Evolutionary conservation across 2,329 filamentous ascomycete genomes (phyloP).

Genomic region (Xylariaceae sp.): DNA sequence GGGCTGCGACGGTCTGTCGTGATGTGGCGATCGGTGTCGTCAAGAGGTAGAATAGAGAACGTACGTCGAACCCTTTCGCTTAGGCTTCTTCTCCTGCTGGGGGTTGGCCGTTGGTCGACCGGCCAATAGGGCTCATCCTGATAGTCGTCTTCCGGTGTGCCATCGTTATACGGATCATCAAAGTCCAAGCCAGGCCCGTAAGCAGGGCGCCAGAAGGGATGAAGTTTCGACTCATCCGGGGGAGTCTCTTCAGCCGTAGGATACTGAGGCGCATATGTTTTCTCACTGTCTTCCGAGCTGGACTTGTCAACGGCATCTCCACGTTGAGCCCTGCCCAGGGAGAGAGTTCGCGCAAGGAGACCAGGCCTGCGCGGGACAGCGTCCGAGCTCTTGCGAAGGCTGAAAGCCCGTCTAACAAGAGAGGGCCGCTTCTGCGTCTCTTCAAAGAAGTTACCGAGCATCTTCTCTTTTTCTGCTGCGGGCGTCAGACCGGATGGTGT

Average conservation of each 20-base stretch:
- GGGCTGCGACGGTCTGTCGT: constrained; percentile 32
- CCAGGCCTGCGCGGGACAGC: constrained; percentile 36
- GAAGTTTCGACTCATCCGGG: constrained; percentile 49
- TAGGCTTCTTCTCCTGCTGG: constrained; percentile 31
- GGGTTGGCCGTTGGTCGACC: constrained; percentile 42
- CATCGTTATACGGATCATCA: constrained; percentile 25
- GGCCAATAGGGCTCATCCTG: constrained; percentile 43
- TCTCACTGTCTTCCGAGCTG: constrained; percentile 24
- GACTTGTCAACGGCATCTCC: constrained; percentile 27
- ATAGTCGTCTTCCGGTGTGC: constrained; percentile 30
- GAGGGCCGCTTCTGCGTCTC: constrained; percentile 45
- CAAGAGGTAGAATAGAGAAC: constrained; percentile 55
- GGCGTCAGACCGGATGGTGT: constrained; percentile 57
- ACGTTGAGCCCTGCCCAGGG: constrained; percentile 41
- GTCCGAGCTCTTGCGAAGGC: constrained; percentile 43
- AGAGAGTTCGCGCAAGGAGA: constrained; percentile 47
- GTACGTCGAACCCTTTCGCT: constrained; percentile 51
- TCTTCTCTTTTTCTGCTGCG: constrained; percentile 44
- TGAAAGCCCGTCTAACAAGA: constrained; percentile 49
- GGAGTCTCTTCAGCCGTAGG: constrained; percentile 41
- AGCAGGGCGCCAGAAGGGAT: constrained; percentile 58
- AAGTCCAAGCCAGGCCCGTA: constrained; percentile 31
- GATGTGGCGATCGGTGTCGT: constrained; percentile 36
- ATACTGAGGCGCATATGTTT: constrained; percentile 31
- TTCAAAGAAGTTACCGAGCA: constrained; percentile 51